A percentile compares a stretch with the other conserved stretches of the same genome.
Evolutionary conservation across 257 asterid species (phyloP).

Genomic region (Catharanthus roseus): DNA sequence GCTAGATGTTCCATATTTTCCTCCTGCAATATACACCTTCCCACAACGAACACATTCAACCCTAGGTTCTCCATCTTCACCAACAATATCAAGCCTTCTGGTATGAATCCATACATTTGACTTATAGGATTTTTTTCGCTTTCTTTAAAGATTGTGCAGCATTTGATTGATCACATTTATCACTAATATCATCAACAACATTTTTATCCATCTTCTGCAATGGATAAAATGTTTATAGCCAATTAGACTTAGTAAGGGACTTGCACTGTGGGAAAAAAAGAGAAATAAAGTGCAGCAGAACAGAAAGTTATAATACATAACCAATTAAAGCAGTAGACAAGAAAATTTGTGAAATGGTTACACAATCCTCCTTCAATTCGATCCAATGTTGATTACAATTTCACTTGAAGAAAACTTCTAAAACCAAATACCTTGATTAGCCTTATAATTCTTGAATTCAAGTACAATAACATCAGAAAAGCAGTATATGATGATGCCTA

Average conservation of each 20-base stretch:
- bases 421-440: not conserved
- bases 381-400: not conserved
- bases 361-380: not conserved
- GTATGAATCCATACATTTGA: too few species aligned
- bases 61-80: too few species aligned
- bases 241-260: not conserved
- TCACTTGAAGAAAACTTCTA: not conserved
- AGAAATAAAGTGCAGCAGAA: not conserved
- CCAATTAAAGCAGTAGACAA: not conserved
- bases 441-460: not conserved
- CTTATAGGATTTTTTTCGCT: too few species aligned
- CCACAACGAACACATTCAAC: too few species aligned
- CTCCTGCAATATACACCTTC: too few species aligned
- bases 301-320: not conserved
- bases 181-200: too few species aligned
- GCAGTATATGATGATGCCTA: not conserved
- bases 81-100: too few species aligned
- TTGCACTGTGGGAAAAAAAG: not conserved
- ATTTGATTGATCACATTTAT: too few species aligned
- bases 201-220: too few species aligned
- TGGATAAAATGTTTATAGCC: too few species aligned
- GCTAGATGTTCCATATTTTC: too few species aligned
- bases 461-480: not conserved
- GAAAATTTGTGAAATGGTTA: not conserved
- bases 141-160: too few species aligned